A percentile compares a stretch with the other conserved stretches of the same genome.
These are phyloP conservation scores for Metrosideros polymorpha DNA, from an alignment of 441 rosid genomes.

Conservation along the genomic window DNA sequence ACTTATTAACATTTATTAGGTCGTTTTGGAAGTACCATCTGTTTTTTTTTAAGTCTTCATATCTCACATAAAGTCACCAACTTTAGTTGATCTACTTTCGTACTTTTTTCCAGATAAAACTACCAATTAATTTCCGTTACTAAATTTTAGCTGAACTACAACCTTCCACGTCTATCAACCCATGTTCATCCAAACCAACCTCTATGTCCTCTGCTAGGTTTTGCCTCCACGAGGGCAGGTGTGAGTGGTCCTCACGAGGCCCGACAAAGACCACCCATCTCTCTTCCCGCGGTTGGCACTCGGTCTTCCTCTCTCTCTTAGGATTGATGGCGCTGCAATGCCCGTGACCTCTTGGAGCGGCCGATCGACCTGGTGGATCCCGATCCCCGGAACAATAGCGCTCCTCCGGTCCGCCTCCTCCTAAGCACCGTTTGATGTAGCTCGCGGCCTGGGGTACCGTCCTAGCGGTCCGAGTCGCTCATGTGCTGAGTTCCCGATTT, in stretches of 20 bases:
- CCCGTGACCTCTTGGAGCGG: conserved; percentile 54
- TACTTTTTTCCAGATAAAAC: no score
- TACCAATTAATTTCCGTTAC: no score
- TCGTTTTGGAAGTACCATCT: no score
- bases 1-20: no score
- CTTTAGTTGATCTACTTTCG: no score
- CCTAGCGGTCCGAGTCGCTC: conserved; percentile 29
- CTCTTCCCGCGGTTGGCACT: conserved; percentile 20
- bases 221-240: no score
- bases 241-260: conserved; percentile 65
- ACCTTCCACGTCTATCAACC: no score
- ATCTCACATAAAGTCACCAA: no score
- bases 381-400: conserved; percentile 42
- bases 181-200: no score
- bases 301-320: conserved; percentile 21
- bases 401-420: conserved; percentile 26
- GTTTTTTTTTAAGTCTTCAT: no score
- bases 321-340: conserved; percentile 31
- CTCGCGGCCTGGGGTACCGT: conserved; percentile 28
- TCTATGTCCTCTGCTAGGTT: no score
- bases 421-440: conserved; percentile 41
- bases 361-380: conserved; percentile 43
- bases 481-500: conserved; percentile 31
- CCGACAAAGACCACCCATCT: conserved; percentile 57
- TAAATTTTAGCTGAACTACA: no score